Base-by-base conservation (phyloP, 2,329 filamentous ascomycete species). In the Cadophora sp. region DNA sequence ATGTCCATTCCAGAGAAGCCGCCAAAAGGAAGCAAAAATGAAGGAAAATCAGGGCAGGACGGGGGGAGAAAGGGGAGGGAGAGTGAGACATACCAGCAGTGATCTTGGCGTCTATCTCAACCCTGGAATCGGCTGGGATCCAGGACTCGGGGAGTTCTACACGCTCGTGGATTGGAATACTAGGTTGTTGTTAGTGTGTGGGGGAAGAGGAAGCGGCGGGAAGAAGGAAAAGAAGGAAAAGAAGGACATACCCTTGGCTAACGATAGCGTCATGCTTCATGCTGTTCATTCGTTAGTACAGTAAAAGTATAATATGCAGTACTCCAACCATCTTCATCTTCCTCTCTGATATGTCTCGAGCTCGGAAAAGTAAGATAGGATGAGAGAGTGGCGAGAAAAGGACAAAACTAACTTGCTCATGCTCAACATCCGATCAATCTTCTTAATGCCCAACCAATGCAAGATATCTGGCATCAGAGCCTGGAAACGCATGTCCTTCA, bases 81-180 rank as follows among this genome's bases (percentile, higher is more conserved):
- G 47, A 22, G 39, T 14, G 43, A 13, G 55, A 41, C 58, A 13
- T 50, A 93, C 91, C 96, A 68, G 95, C 94, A 74, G 95, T 96
- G 77, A 98, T 97, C 83, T 98, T 98, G 67, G 96, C 96, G 80
- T 98, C 96, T 76, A 98, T 99, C 80, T 99, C 96, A n/a, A 98
- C 96, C 72, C 95, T 86, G 62, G 94, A 97, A 80, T 98, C 96
- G 70, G 90, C 92, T 14, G 96, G 96, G 74, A 98, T 97, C 87
- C 96, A 89, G 39, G 96, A 91, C 72, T 97, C 93, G 4, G 95
- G 96, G 71, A 98, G 93, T 68, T 96, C 94, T 58, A 98, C 89
- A 68, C 94, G 87, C 81, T 97, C 94, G 75, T 91, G 85, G 73
- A 97, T 97, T 36, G 93, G 92, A 73, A 94, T 94, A 65, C 87